Conservation (phyloP, 768 basidiomycete genomes). For the Gloeopeniophorella convolvens region DNA sequence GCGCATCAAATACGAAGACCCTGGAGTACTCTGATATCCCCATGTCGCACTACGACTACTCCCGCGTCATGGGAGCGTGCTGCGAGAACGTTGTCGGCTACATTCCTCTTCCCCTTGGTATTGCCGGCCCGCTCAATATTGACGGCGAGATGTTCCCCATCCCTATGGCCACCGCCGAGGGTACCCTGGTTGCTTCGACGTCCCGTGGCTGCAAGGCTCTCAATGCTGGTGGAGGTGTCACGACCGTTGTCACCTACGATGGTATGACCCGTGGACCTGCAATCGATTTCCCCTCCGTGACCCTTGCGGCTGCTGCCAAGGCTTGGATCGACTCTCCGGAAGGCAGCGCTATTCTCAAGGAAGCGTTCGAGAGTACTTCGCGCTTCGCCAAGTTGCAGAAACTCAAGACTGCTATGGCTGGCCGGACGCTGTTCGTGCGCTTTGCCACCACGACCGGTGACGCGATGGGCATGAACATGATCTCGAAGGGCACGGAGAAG, state of each 20-base stretch:
- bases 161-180: constrained; percentile 99
- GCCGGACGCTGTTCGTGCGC: constrained; percentile 86
- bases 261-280: constrained; percentile 99
- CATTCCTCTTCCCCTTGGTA: constrained; percentile 92
- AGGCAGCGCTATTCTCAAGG: constrained; percentile 68
- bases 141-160: constrained; percentile 83
- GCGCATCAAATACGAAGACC: constrained; percentile 75
- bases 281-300: constrained; percentile 84
- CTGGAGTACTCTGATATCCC: constrained; percentile 83
- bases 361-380: constrained; percentile 91
- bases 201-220: constrained; percentile 98
- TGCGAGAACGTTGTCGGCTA: constrained; percentile 99
- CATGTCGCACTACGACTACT: constrained; percentile 84
- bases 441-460: constrained; percentile 95
- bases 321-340: constrained; percentile 82
- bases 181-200: constrained; percentile 94
- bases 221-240: constrained; percentile 92
- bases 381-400: constrained; percentile 83
- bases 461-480: constrained; percentile 99
- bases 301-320: constrained; percentile 75
- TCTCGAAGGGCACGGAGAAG: constrained; percentile 95
- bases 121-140: constrained; percentile 91
- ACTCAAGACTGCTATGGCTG: constrained; percentile 87
- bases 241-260: constrained; percentile 86
- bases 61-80: constrained; percentile 89